phyloP scores from a whole-genome alignment of 345 rosid genomes.

The Microcos paniculata region DNA sequence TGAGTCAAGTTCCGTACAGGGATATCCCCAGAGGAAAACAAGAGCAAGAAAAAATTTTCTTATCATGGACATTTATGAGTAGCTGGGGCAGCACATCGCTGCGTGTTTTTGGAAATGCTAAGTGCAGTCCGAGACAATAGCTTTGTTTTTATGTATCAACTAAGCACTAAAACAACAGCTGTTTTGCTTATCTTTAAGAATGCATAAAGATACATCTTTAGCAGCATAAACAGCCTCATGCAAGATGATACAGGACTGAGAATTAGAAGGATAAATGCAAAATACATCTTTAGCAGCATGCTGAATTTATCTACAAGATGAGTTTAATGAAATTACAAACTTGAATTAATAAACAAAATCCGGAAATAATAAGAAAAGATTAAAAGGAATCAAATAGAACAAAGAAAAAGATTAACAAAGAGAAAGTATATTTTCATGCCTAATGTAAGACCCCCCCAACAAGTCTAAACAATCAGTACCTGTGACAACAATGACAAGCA shows the following conservation, averaged over 20 bases:
- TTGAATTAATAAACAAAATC: background rate
- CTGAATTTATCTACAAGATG: background rate
- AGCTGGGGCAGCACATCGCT: background rate
- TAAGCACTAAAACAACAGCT: background rate
- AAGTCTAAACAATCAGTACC: too few species aligned
- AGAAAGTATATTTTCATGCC: background rate
- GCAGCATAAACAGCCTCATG: background rate
- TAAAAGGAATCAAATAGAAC: background rate
- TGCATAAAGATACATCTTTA: too few species aligned
- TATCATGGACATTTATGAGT: background rate
- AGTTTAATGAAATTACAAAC: background rate
- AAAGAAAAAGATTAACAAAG: background rate
- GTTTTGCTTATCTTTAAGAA: background rate
- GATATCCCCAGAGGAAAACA: background rate
- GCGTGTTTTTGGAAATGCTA: background rate
- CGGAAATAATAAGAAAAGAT: background rate
- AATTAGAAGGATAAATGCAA: background rate
- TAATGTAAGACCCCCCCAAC: slow-evolving; percentile 6
- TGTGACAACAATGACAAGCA: slow-evolving; percentile 91
- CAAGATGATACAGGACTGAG: background rate
- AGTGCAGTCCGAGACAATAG: background rate
- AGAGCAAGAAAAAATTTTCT: background rate
- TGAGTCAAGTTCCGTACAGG: too few species aligned
- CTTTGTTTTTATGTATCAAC: background rate
- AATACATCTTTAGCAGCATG: background rate